Base-by-base conservation (phyloP, 1,284 basidiomycete species). In the Ceratobasidium sp. region DNA sequence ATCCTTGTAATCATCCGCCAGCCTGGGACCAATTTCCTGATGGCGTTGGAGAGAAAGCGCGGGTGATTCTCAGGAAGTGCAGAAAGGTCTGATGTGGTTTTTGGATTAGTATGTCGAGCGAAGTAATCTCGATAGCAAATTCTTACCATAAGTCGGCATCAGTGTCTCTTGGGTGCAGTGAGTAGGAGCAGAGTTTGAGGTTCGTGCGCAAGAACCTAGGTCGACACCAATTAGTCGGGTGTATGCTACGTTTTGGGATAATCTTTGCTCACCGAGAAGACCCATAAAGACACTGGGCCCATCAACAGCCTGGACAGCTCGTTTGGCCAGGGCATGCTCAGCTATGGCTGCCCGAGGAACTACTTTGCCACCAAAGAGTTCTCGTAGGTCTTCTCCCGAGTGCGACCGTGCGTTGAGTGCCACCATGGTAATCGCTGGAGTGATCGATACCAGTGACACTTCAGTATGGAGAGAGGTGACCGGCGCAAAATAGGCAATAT, bases 241-340 rank as follows among this genome's bases (percentile, higher is more conserved):
- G 64, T 80, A 65, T 59, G 33, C 46, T n/a, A 3, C 15, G 50
- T 50, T 54, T 38, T 62, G 12, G 12, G 7, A 17, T 40, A 20
- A 46, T 26, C 40, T 28, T 48, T 61, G 26, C 87, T 33, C 83
- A 91, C 92, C 92, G 65, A 94, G 84, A 26, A 89, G 83, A 44
- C 93, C 93, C 65, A 94, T 83, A 81, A 91, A 90, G 42, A 93
- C 83, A 71, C 88, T 92, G 2, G 93, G 91, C 3, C 93, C 93
- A 83, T 94, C 93, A n/a, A 91, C 85, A 12, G 81, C 59, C 15
- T 62, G 59, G n/a, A 61, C 61, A 28, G 71, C 71, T n/a, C 71
- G 59, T 56, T 61, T 59, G 5, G 77, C 65, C 7, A 74, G 70
- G 13, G 70, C 73, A 15, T 52, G 62, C 50, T 74, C 54, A 17